Base-by-base conservation (phyloP, 805 yeast genomes). In the Blastobotrys chiropterorum region DNA sequence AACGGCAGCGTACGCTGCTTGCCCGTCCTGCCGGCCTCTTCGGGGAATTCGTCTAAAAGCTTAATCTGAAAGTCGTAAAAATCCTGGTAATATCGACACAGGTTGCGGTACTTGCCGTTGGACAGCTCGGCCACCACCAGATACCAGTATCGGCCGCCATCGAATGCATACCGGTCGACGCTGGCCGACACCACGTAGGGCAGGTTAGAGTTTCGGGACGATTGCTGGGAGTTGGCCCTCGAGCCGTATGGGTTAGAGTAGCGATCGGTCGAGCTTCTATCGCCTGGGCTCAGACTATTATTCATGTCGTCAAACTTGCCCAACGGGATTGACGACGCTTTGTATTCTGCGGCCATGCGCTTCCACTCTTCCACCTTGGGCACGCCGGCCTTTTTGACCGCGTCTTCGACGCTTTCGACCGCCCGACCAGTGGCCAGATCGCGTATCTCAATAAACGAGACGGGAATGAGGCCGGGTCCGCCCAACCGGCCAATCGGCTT, bases 301-400 rank as follows among this genome's bases (percentile, higher is more conserved):
- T 38, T 59, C 62, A 26, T 11, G 30, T 71, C 75, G 46, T 78
- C 82, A 21, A 79, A 75, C 38, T 73, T 69, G 41, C 72, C 72
- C 50, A 88, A 69, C 5, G 89, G 85, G 44, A 89, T 87, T 38
- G 90, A 83, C 56, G 88, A 81, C 1, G 97, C 97, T 69, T 92
- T 92, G 68, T 94, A 95, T 66, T 82, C 86, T 14, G 96, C 96
- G 26, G 94, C 89, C 58, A 81, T 81, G 50, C 78, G 80, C 69
- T 94, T 94, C 99, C 99, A 94, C 65, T 90, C 94, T 57, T 90
- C 96, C 15, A 94, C 96, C 0, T 90, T 82, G 14, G 99, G 99
- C 56, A 94, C 77, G 49, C 80, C 79, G 44, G 86, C 89, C 30
- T 72, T 70, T 48, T 74, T 71, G 42, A 94, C 84, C 44, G 83